Base-by-base conservation (phyloP, 176 grass and related monocot species). In the Chrysopogon serrulatus region DNA sequence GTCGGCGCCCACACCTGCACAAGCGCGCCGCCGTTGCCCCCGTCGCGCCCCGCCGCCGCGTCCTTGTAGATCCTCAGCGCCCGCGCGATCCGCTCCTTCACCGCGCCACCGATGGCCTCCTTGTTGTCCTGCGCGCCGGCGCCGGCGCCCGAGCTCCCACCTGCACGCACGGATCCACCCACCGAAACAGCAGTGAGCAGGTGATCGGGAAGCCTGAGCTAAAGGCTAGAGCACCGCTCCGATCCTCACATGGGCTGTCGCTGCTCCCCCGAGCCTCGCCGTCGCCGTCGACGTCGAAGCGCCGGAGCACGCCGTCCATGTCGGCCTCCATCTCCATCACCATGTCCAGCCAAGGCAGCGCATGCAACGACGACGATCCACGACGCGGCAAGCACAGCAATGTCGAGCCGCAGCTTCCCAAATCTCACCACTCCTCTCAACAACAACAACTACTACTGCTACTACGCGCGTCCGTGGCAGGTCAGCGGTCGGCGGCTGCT, bases 1-100 rank as follows among this genome's bases (percentile, higher is more conserved):
- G 85, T 89, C 28, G 93, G 96, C 26, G 87, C 96, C 96, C 96
- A 96, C 21, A 96, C 96, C 91, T 96, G 93, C 54, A 98, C 82
- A 49, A 98, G 88, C 24, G 91, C 67, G 23, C 87, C 67, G 5
- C 41, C 28, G 23, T 31, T n/a, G 19, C 5, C 19, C 21, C 10
- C 15, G 21, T 60, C 64, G 23, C 12, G 56, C n/a, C 71, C 78
- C 4, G 68, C 84, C 2, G 31, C 32, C n/a, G 44, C 23, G 3
- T 95, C 95, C 74, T 90, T 98, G 88, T 95, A 93, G 42, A 91
- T 78, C 31, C 95, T 77, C 45, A 98, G 96, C 30, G 92, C 96
- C 81, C 86, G 96, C 56, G 91, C 84, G 76, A 98, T 87, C 79
- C 87, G 74, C 81, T 95, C 88, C 86, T 98, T 98, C 84, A 94